A percentile compares a stretch with the other conserved stretches of the same genome.
Conservation (phyloP, 176 grass and related monocot genomes). For the Eragrostis nindensis region DNA sequence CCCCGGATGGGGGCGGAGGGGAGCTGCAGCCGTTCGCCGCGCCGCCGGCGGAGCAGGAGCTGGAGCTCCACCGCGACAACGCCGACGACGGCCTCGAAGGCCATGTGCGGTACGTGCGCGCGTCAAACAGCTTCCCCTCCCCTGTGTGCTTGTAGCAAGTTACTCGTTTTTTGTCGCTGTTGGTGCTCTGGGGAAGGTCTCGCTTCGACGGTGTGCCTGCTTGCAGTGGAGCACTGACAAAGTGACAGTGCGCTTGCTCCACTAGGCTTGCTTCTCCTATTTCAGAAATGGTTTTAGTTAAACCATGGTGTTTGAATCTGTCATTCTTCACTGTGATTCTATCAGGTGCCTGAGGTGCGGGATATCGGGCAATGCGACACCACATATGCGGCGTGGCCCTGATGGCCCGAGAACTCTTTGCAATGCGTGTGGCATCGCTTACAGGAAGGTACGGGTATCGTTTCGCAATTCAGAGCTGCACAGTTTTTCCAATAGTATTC, state of each 20-base stretch:
- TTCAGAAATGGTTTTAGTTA: constrained; percentile 6
- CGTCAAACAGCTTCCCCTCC: constrained; percentile 2
- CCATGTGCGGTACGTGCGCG: constrained; percentile 55
- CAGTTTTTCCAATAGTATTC: not conserved
- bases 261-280: constrained; percentile 21
- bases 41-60: constrained; percentile 45
- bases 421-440: constrained; percentile 91
- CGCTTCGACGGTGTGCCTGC: not conserved
- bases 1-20: constrained; percentile 52
- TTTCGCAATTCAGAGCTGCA: not conserved
- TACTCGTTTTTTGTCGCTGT: not conserved
- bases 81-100: constrained; percentile 52
- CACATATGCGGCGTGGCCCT: constrained; percentile 90
- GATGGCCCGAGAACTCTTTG: constrained; percentile 92
- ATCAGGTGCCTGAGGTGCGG: constrained; percentile 79
- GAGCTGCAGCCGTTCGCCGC: constrained; percentile 40
- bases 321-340: constrained; percentile 34
- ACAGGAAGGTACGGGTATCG: constrained; percentile 63
- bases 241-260: constrained; percentile 24
- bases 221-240: constrained; percentile 11
- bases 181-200: not conserved
- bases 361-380: constrained; percentile 75
- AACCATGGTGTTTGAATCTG: not conserved
- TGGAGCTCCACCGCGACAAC: constrained; percentile 51
- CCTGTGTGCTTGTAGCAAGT: constrained; percentile 23